Evolutionary conservation across 306 rosid species (phyloP), one percentile per base, ranked within the genome.

Genomic region (Dicorynia guianensis): DNA sequence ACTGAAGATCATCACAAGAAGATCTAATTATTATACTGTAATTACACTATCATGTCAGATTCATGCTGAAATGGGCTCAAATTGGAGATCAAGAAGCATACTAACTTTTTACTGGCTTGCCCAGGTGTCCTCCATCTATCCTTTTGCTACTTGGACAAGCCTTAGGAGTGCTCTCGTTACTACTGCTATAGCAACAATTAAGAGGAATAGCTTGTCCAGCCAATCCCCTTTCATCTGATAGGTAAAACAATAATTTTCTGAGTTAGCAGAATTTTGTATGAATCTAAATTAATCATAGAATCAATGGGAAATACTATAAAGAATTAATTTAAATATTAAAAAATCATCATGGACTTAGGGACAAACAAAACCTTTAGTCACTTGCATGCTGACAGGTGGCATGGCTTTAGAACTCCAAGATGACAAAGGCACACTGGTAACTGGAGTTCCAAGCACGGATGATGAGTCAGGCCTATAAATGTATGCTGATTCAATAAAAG

Each of bases 341-440:
- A 47, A 46, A 34, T 3, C 5, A 75, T 25, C 7, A 30, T 12
- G 46, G 40, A 35, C 65, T 69, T 38, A 38, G n/a, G 75, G 70
- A 74, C 20, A 20, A 62, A 34, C 13, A 69, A 80, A 79, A 92
- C 97, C 97, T 87, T 77, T 81, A 14, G 83, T 63, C 74, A 59
- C 80, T 83, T 72, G 84, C 15, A 65, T 56, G 52, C 58, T 70
- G 19, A 81, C 65, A 1, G 79, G 77, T 35, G 86, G 87, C 39
- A 48, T 59, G 19, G 86, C 75, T 63, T 83, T 76, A 71, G 69
- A 80, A 60, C 75, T 85, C 96, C 91, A 84, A 17, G 97, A 80
- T 49, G 92, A 68, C 70, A 87, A 48, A 36, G 89, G 75, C 52
- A 85, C 47, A 74, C 25, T 44, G 48, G 78, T 74, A 49, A 77